Evolutionary conservation across 495 filamentous ascomycete species (phyloP).

Genomic region (Hypoxylon trugodes): DNA sequence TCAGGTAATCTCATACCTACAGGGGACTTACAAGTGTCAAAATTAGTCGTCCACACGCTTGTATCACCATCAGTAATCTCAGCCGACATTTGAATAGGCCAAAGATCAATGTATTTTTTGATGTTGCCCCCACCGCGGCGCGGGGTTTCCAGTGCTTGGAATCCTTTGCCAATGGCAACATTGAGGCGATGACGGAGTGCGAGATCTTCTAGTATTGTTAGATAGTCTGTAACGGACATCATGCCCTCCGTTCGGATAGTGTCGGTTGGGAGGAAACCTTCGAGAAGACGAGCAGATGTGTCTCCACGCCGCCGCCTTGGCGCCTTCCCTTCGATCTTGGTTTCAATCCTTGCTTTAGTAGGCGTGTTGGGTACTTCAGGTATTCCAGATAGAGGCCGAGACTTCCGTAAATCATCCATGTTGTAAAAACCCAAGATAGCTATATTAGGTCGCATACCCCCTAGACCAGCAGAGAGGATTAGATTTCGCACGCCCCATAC

Average conservation of each 20-base stretch:
- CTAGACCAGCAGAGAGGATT: slow-evolving; percentile 80
- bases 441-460: slow-evolving; percentile 93
- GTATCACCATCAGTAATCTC: slow-evolving; percentile 71
- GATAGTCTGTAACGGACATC: slow-evolving; percentile 73
- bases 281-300: slow-evolving; percentile 54
- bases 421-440: slow-evolving; percentile 79
- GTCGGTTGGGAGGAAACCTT: slow-evolving; percentile 66
- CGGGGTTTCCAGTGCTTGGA: slow-evolving; percentile 78
- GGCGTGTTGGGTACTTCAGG: slow-evolving; percentile 43
- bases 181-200: slow-evolving; percentile 81
- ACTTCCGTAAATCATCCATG: slow-evolving; percentile 72
- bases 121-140: slow-evolving; percentile 59
- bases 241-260: slow-evolving; percentile 66
- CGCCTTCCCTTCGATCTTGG: slow-evolving; percentile 30
- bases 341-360: slow-evolving; percentile 23
- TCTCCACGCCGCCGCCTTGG: slow-evolving; percentile 51
- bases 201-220: slow-evolving; percentile 85
- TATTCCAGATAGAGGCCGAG: slow-evolving; percentile 47
- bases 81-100: slow-evolving; percentile 87
- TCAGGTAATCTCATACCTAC: background rate
- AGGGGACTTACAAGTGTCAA: slow-evolving; percentile 74
- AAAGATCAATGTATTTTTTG: slow-evolving; percentile 87
- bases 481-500: slow-evolving; percentile 88
- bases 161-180: slow-evolving; percentile 85
- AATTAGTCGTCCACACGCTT: slow-evolving; percentile 85